Evolutionary conservation across 768 basidiomycete genomes (phyloP).

Genomic region (Tylopilus vinaceipallidus): DNA sequence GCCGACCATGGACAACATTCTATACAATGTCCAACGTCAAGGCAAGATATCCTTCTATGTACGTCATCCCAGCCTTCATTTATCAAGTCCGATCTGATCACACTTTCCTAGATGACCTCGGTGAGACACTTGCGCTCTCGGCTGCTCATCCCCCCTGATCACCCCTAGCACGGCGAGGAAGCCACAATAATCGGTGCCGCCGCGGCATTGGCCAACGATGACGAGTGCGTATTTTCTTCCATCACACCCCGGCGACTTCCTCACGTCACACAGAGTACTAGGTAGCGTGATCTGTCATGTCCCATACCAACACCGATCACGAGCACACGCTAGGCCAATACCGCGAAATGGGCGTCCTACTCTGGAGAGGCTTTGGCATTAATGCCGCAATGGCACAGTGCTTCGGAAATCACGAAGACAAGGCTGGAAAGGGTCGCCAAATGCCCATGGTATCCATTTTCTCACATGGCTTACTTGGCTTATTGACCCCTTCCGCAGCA

Average conservation of each 20-base stretch:
- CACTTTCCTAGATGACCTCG: slow-evolving; percentile 65
- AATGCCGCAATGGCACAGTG: slow-evolving; percentile 89
- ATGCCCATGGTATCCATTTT: slow-evolving; percentile 78
- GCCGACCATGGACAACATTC: slow-evolving; percentile 81
- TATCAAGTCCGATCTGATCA: slow-evolving; percentile 6
- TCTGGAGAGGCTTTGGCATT: slow-evolving; percentile 82
- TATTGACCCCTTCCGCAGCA: slow-evolving; percentile 50
- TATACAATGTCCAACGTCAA: slow-evolving; percentile 92
- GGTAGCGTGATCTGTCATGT: slow-evolving; percentile 39
- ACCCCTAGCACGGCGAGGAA: slow-evolving; percentile 78
- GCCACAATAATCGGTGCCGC: slow-evolving; percentile 88
- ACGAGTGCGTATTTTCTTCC: slow-evolving; percentile 62
- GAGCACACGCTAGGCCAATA: slow-evolving; percentile 66
- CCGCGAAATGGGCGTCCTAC: slow-evolving; percentile 85
- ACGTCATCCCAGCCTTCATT: slow-evolving; percentile 27
- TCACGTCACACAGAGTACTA: slow-evolving; percentile 54
- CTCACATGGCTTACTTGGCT: background rate
- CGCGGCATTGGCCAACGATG: slow-evolving; percentile 75
- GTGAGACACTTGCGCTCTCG: slow-evolving; percentile 43
- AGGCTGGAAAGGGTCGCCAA: slow-evolving; percentile 79
- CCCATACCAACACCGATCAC: background rate
- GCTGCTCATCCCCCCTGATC: slow-evolving; percentile 3
- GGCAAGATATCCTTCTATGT: slow-evolving; percentile 92
- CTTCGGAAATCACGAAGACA: slow-evolving; percentile 83
- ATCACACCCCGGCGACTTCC: background rate